Evolutionary conservation across 345 rosid species (phyloP).

Genomic region (Rhodamnia rubescens): DNA sequence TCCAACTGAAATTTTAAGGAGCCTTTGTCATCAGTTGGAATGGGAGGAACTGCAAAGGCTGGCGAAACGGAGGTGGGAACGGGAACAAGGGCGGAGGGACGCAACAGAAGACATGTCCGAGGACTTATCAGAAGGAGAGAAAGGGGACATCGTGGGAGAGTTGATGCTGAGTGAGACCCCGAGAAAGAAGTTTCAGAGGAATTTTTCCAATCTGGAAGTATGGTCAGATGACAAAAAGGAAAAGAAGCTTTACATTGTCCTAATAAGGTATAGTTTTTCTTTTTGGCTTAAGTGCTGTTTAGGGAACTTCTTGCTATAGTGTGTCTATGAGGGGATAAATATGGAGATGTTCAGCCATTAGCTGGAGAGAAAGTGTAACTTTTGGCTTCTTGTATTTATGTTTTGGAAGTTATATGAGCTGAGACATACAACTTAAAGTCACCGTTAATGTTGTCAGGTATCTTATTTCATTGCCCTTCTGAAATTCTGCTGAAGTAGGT

Average conservation of each 20-base stretch:
- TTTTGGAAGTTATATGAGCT: neutral
- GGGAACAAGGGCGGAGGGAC: slow-evolving; percentile 77
- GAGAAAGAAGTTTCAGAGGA: slow-evolving; percentile 42
- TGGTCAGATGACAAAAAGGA: slow-evolving; percentile 96
- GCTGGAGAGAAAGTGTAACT: neutral
- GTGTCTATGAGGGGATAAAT: neutral
- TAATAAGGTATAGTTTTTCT: slow-evolving; percentile 50
- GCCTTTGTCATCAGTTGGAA: slow-evolving; percentile 40
- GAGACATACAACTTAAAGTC: neutral
- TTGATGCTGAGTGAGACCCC: slow-evolving; percentile 57
- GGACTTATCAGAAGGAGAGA: slow-evolving; percentile 95
- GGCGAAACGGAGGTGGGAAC: slow-evolving; percentile 55
- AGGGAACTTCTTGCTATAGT: neutral
- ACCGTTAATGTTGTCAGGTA: neutral
- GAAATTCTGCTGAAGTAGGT: neutral
- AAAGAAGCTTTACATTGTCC: slow-evolving; percentile 80
- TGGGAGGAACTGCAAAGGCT: slow-evolving; percentile 58
- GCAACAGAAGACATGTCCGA: slow-evolving; percentile 85
- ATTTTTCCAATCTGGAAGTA: slow-evolving; percentile 65
- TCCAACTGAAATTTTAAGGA: neutral
- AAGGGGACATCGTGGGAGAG: slow-evolving; percentile 62
- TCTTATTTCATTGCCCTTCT: neutral
- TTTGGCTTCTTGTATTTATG: neutral
- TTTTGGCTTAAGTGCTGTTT: neutral
- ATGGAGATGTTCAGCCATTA: neutral